phyloP scores from a whole-genome alignment of 2,329 filamentous ascomycete genomes.

The Colletotrichum horii region DNA sequence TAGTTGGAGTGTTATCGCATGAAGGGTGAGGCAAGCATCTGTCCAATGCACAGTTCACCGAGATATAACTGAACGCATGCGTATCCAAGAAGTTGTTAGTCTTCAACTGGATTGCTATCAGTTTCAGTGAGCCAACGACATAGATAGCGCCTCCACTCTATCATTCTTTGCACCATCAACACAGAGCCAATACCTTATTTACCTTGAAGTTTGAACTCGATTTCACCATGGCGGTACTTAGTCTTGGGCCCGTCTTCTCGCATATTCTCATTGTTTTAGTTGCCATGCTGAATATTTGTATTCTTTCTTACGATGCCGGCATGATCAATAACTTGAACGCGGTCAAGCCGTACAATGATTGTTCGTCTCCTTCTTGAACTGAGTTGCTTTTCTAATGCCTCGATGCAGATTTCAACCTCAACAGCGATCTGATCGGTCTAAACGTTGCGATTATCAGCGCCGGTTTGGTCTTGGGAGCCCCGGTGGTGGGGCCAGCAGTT shows the following conservation, averaged over 20 bases:
- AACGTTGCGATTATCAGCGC: conserved; percentile 1
- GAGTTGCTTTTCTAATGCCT: not conserved
- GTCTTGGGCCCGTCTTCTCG: not conserved
- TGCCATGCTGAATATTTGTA: not conserved
- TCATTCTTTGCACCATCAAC: not conserved
- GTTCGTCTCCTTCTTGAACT: not conserved
- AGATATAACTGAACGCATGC: not conserved
- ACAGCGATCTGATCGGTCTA: not conserved
- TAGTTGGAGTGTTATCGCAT: not conserved
- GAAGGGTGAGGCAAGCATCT: not conserved
- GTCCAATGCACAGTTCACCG: not conserved
- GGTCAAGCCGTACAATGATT: not conserved
- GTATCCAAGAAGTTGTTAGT: not conserved
- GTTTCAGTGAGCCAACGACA: not conserved
- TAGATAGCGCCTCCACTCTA: not conserved
- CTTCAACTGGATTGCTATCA: not conserved
- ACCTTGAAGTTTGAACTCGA: not conserved
- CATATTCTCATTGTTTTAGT: not conserved
- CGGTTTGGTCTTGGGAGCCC: not conserved
- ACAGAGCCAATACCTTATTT: not conserved
- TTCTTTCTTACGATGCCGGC: not conserved
- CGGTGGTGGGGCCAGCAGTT: not conserved
- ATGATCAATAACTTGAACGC: not conserved
- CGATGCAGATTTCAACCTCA: not conserved
- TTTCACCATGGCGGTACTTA: not conserved